Evolutionary conservation across 768 basidiomycete genomes (phyloP), one percentile per base, ranked within the genome.

Genomic region (Exsudoporus frostii): DNA sequence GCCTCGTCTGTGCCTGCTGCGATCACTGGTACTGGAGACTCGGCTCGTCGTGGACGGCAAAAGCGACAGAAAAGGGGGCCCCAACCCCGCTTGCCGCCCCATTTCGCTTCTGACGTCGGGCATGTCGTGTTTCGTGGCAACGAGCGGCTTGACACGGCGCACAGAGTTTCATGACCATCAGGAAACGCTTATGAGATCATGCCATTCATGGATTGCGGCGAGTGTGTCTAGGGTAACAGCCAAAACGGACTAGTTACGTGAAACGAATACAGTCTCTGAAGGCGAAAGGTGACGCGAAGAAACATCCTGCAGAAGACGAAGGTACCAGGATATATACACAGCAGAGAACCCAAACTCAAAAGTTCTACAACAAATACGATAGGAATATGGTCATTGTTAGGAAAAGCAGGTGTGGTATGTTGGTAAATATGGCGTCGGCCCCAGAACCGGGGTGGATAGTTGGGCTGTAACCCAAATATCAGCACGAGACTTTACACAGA

Each of bases 41-140:
- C 41, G 2, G 24, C n/a, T 22, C 49, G 37, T 46, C 20, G 10
- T 2, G 17, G 45, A 37, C 48, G n/a, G 24, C 39, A 32, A 39
- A 56, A 39, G 30, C 53, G 59, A 37, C 64, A 45, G 53, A 66
- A 62, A 46, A 66, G 60, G 43, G 48, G 51, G 2, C 64, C 64
- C 3, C 42, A 48, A 7, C 63, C 78, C n/a, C 79, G 79, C 8
- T 58, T 69, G 7, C 77, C 79, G 0, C 88, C 86, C 3, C 71
- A 89, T 17, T 88, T 85, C 64, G 80, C 83, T 45, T 77, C 79
- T 27, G 74, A 81, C 45, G 76, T 74, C 3, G 88, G 86, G 0
- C 88, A 92, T 65, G 76, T 85, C 19, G 69, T 88, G 5, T 85
- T 87, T 60, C 70, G 82, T 44, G 88, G 90, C 27, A 81, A 82